A percentile compares a stretch with the other conserved stretches of the same genome.
Evolutionary conservation across 441 rosid species (phyloP).

Genomic region (Gossypium trilobum): DNA sequence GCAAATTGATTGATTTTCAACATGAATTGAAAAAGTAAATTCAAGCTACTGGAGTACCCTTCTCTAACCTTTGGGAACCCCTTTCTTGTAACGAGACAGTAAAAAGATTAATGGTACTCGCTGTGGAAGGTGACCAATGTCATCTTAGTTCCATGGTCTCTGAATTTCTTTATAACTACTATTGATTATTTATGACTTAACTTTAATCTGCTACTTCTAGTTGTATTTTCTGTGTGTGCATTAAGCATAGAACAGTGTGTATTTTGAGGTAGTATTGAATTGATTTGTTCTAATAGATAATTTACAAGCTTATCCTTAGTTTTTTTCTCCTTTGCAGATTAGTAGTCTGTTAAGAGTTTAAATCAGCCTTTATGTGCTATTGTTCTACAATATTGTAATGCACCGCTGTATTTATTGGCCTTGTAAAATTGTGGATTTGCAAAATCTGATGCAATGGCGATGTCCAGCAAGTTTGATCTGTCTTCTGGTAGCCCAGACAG

Average conservation of each 20-base stretch:
- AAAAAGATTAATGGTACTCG: background rate
- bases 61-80: background rate
- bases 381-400: conserved; percentile 53
- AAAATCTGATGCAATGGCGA: conserved; percentile 64
- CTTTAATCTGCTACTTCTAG: background rate
- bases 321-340: conserved; percentile 40
- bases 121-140: background rate
- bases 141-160: background rate
- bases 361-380: conserved; percentile 48
- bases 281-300: background rate
- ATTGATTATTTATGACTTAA: background rate
- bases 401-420: conserved; percentile 45
- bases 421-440: conserved; percentile 41
- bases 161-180: conserved; percentile 7
- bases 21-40: background rate
- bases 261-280: conserved; percentile 1
- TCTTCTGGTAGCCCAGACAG: conserved; percentile 83
- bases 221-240: conserved; percentile 3
- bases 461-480: conserved; percentile 74
- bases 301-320: conserved; percentile 14
- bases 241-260: background rate
- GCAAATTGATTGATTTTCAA: background rate
- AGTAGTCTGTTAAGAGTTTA: conserved; percentile 23
- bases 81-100: background rate
- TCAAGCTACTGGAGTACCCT: background rate